Base-by-base conservation (phyloP, 768 basidiomycete species). In the Boletus sensibilis region DNA sequence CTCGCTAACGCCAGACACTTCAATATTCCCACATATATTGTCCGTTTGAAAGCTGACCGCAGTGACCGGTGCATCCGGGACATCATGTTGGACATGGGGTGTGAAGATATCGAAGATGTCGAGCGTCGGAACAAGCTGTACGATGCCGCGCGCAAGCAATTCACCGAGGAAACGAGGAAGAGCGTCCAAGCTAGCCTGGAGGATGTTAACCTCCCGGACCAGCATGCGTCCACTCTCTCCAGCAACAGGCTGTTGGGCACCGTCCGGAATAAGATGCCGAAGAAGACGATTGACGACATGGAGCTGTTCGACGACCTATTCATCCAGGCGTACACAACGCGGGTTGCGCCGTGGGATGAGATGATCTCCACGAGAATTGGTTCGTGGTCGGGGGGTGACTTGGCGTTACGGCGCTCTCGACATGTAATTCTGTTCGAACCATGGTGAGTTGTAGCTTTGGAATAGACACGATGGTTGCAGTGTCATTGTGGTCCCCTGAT, bases 141-240 rank as follows among this genome's bases (percentile, higher is more conserved):
- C 41, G 51, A 51, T 3, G 38, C 50, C 3, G 66, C 68, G 4
- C 59, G 60, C 14, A 55, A 53, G 20, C 55, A 59, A 25, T 66
- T 60, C 50, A 57, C 69, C 48, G 51, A 58, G n/a, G 38, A 53
- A 39, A 69, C 65, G 2, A 52, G 60, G 34, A 40, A 56, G 46
- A 65, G 52, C 37, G 64, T 67, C 16, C 43, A 55, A 18, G 10
- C 39, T 5, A 59, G 57, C 52, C 23, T 69, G 43, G 41, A 58
- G 47, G 48, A 59, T 13, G 62, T 59, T 0, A 55, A 60, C 8
- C 42, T 69, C 3, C 54, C 57, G 2, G 38, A 62, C 8, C 59
- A 64, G 45, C 65, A 55, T 18, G 68, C 66, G 5, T 69, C 65
- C n/a, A 63, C 67, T 29, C 45, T 69, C 31, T 69, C 68, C n/a